Evolutionary conservation across 163 green algal genomes (phyloP), one percentile per base, ranked within the genome.

Genomic region (Scenedesmus sp.): DNA sequence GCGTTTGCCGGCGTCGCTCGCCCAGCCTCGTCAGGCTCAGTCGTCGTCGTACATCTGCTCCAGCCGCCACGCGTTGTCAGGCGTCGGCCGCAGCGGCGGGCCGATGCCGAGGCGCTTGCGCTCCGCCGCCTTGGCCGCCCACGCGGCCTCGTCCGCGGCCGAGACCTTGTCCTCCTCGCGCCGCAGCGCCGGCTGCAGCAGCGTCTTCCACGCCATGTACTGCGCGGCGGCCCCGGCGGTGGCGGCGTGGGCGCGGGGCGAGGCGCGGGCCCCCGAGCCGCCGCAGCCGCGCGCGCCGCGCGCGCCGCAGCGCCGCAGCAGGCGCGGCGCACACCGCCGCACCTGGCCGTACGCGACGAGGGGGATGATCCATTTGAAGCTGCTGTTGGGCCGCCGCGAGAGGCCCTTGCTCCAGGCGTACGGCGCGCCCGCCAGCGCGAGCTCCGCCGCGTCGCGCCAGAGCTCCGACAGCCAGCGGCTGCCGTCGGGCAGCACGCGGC

Each of bases 1-100:
- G n/a, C n/a, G n/a, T n/a, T n/a, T n/a, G n/a, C n/a, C n/a, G n/a
- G n/a, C n/a, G n/a, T n/a, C n/a, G n/a, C n/a, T n/a, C n/a, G n/a
- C n/a, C n/a, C n/a, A n/a, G n/a, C n/a, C n/a, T n/a, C n/a, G n/a
- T n/a, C n/a, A n/a, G n/a, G 33, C n/a, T 56, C 53, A 86, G 18
- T 84, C 75, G 39, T 86, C 81, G 54, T 86, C 81, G 36, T 86
- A 86, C 72, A 90, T 85, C 86, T 90, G 86, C 80, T 90, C 86
- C 74, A 90, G 74, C 6, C 83, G 72, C 84, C 75, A 86, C 11
- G 75, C 70, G 15, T 87, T 84, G 31, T 87, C 75, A 53, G 75
- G 77, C 28, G 31, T 78, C 4, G 85, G 83, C 62, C 75, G 58
- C 39, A 88, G 70, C 13, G 85, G 84, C 42, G 76, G 70, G 22